Evolutionary conservation across 2,329 filamentous ascomycete genomes (phyloP), one percentile per base, ranked within the genome.

Genomic region (Fusarium nygamai): DNA sequence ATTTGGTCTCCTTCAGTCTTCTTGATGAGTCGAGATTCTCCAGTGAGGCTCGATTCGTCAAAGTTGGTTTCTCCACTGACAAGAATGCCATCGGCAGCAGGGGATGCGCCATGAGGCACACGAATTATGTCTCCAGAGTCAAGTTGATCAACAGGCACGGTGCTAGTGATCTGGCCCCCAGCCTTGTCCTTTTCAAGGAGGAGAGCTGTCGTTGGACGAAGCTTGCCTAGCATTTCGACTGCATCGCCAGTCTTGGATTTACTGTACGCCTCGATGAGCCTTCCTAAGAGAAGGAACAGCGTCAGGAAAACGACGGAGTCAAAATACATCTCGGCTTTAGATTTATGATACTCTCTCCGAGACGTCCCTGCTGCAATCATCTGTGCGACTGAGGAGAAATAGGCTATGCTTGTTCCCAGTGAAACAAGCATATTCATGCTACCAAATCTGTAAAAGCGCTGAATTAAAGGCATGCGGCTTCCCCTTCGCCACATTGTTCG

Each of bases 391-490:
- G 94, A 97, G 1, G 94, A 92, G 71, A 97, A 85, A 81, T 97
- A 98, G 4, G 95, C 95, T 69, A 98, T 94, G 5, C 91, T 92
- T 1, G 95, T 97, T 11, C 95, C 95, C 5, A 97, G 87, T 13
- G 93, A 96, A 83, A 98, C 95, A 68, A 98, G 88, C 85, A 97
- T 92, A 80, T 97, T 97, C 95, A 98, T 98, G 84, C 95, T 98
- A 14, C 95, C 95, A 78, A 98, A 98, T n/a, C 93, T 91, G 81
- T 95, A 94, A 79, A 98, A 95, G 20, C 95, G 88, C 75, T 92
- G 89, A 22, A 93, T 77, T 8, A 97, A 81, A 0, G 94, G 93
- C 2, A 92, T 92, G 43, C 88, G 90, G 80, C 94, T 97, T 34
- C 91, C 89, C 6, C 85, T 90, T 29, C 92, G 88, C 95, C 95